Evolutionary conservation across 2,329 filamentous ascomycete genomes (phyloP).

Genomic region (Fusarium piperis): DNA sequence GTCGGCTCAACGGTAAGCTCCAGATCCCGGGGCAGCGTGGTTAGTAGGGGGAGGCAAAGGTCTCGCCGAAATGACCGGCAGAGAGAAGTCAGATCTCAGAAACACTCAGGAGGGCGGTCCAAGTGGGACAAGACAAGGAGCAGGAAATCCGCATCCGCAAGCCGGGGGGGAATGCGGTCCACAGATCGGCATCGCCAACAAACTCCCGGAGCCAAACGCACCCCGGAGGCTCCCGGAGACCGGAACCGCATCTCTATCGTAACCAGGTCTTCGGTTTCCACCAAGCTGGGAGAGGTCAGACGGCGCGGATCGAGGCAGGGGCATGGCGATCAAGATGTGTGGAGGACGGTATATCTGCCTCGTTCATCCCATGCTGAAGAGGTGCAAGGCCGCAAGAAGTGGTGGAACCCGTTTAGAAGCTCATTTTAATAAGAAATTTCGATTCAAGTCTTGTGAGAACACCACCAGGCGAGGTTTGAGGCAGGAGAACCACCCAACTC

Average conservation of each 20-base stretch:
- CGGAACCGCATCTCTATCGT: constrained; percentile 41
- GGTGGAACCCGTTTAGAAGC: constrained; percentile 35
- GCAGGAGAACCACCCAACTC: not conserved
- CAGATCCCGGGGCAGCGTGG: constrained; percentile 24
- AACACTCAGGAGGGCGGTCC: constrained; percentile 6
- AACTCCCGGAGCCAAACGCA: constrained; percentile 3
- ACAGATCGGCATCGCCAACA: constrained; percentile 16
- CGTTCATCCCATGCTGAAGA: constrained; percentile 21
- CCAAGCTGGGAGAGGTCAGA: constrained; percentile 56
- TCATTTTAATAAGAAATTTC: not conserved
- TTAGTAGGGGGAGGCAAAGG: constrained; percentile 31
- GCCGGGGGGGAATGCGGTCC: constrained; percentile 6
- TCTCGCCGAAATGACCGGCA: constrained; percentile 19
- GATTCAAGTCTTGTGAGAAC: not conserved
- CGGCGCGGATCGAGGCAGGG: constrained; percentile 31
- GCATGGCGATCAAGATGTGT: not conserved
- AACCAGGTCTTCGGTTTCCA: constrained; percentile 55
- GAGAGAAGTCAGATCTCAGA: constrained; percentile 11
- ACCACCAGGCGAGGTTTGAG: not conserved
- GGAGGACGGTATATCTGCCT: constrained; percentile 34
- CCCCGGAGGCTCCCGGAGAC: not conserved
- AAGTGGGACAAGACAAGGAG: constrained; percentile 20
- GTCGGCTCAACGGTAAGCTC: constrained; percentile 31
- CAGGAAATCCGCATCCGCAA: constrained; percentile 12
- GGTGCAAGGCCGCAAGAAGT: constrained; percentile 29